Percentiles rank a stretch among this genome's conserved stretches.
Evolutionary conservation across 495 filamentous ascomycete genomes (phyloP).

Genomic region (Penicillium odoratum): DNA sequence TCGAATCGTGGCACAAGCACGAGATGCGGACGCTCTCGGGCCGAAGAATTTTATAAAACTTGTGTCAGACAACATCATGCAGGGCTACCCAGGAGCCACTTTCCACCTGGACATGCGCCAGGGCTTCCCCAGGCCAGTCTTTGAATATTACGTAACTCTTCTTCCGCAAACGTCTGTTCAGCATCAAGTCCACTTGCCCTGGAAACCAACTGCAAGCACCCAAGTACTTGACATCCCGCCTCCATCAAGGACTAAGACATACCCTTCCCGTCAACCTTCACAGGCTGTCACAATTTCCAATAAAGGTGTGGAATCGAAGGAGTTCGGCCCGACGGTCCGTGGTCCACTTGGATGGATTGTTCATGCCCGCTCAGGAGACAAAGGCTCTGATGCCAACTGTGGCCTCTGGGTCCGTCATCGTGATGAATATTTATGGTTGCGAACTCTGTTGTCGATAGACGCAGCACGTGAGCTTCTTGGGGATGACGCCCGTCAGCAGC

Average conservation of each 20-base stretch:
- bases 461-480: conserved; percentile 42
- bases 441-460: conserved; percentile 41
- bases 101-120: conserved; percentile 42
- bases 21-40: conserved; percentile 33
- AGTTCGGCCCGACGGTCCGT: conserved; percentile 43
- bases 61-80: conserved; percentile 44
- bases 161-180: conserved; percentile 38
- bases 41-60: conserved; percentile 36
- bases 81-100: conserved; percentile 44
- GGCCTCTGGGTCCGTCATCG: conserved; percentile 53
- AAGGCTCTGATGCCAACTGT: conserved; percentile 53
- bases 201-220: conserved; percentile 28
- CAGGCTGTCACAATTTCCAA: conserved; percentile 20
- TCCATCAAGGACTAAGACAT: conserved; percentile 30
- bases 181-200: conserved; percentile 41
- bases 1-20: conserved; percentile 41
- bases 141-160: conserved; percentile 47
- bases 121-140: conserved; percentile 37
- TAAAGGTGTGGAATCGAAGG: conserved; percentile 15
- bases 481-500: conserved; percentile 34
- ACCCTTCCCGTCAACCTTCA: conserved; percentile 37
- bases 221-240: conserved; percentile 34
- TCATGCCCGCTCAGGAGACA: conserved; percentile 54
- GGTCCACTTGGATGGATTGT: conserved; percentile 49
- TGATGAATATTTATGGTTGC: conserved; percentile 54